These are phyloP conservation scores for Micractinium conductrix DNA, from an alignment of 139 green algal species.

Conservation along the genomic window DNA sequence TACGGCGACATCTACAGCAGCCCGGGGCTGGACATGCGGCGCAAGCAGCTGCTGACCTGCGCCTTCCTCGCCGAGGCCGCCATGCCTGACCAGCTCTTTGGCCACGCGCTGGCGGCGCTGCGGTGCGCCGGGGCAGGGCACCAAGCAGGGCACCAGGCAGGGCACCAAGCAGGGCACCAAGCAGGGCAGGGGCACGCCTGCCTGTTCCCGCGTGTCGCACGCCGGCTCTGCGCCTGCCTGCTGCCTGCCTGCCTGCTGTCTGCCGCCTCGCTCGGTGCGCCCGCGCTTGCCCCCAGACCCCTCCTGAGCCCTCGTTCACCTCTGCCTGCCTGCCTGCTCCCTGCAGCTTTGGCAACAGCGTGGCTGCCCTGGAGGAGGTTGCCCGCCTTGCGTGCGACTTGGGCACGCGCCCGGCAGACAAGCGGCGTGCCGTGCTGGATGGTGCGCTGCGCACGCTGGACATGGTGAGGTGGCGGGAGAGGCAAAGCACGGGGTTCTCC, in stretches of 20 bases:
- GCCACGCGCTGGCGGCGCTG: slow-evolving; percentile 48
- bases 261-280: too few species aligned
- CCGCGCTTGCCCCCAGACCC: too few species aligned
- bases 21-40: slow-evolving; percentile 53
- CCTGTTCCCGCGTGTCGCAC: too few species aligned
- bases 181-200: too few species aligned
- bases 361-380: slow-evolving; percentile 39
- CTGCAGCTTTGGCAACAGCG: slow-evolving; percentile 56
- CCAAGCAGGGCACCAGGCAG: too few species aligned
- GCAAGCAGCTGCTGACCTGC: slow-evolving; percentile 67
- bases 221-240: too few species aligned
- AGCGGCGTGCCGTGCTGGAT: background rate
- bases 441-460: slow-evolving; percentile 11
- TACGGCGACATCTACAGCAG: slow-evolving; percentile 73
- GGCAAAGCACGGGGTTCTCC: too few species aligned
- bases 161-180: too few species aligned
- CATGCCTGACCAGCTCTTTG: slow-evolving; percentile 77
- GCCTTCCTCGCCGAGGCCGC: slow-evolving; percentile 55
- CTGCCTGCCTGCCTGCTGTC: too few species aligned
- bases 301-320: too few species aligned
- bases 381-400: slow-evolving; percentile 53
- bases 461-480: slow-evolving; percentile 17
- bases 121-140: background rate
- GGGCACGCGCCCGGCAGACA: background rate
- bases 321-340: slow-evolving; percentile 16